These are phyloP conservation scores for Penicillium sp. DNA, from an alignment of 2,329 filamentous ascomycete genomes.

Conservation along the genomic window DNA sequence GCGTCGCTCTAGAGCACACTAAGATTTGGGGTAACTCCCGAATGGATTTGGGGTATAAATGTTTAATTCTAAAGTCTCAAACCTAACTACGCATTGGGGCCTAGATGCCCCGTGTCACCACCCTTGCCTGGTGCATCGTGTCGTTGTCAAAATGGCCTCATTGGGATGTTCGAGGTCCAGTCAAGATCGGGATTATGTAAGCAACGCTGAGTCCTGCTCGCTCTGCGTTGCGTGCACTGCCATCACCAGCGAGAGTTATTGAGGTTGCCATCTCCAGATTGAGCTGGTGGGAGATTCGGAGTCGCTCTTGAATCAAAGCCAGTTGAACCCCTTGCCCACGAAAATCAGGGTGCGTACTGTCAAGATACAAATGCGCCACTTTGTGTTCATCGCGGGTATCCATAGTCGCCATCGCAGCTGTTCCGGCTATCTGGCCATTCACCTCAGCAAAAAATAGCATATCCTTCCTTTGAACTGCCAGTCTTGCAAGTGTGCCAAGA, in stretches of 20 bases:
- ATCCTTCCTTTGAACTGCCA: constrained; percentile 9
- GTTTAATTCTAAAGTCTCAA: not conserved
- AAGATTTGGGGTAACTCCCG: not conserved
- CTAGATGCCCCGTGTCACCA: not conserved
- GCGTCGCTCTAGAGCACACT: not conserved
- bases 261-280: constrained; percentile 1
- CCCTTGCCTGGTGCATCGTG: not conserved
- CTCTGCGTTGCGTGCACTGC: constrained; percentile 16
- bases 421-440: constrained; percentile 5
- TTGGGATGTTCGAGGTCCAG: not conserved
- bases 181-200: too few species aligned
- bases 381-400: not conserved
- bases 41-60: not conserved
- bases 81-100: not conserved
- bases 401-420: constrained; percentile 8
- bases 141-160: not conserved
- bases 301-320: constrained; percentile 9
- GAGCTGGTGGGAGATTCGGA: constrained; percentile 9
- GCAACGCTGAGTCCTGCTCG: not conserved
- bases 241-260: not conserved
- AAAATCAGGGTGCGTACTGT: constrained; percentile 5
- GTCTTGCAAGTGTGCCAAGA: constrained; percentile 8
- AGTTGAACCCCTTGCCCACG: constrained; percentile 14
- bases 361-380: constrained; percentile 13
- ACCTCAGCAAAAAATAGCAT: constrained; percentile 7